Evolutionary conservation across 1,139 yeast species (phyloP).

Genomic region (Suhomyces chickasaworum): DNA sequence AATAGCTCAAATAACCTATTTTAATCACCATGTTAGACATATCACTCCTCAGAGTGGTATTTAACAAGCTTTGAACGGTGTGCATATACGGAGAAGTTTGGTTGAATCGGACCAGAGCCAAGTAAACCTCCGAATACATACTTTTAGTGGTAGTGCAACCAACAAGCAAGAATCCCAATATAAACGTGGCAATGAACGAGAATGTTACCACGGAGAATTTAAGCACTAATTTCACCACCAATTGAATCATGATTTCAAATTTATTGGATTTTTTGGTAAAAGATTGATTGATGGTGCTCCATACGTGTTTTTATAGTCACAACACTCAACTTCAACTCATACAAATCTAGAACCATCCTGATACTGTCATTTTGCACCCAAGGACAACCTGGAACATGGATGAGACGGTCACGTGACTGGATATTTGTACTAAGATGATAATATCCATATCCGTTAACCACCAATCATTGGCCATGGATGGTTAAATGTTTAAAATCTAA

Average conservation of each 20-base stretch:
- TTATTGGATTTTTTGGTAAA: too few relatives aligned
- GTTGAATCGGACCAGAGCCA: slow-evolving; percentile 51
- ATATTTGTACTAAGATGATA: too few relatives aligned
- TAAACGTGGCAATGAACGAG: slow-evolving; percentile 40
- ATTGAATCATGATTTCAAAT: slow-evolving; percentile 4
- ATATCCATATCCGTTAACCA: too few relatives aligned
- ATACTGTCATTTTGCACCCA: slow-evolving; percentile 10
- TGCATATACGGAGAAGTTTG: slow-evolving; percentile 39
- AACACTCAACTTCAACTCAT: background rate
- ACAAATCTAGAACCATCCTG: background rate
- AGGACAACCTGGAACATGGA: background rate
- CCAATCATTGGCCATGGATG: too few relatives aligned
- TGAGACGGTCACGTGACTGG: background rate
- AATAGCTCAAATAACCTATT: slow-evolving; percentile 56
- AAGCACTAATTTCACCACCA: slow-evolving; percentile 5
- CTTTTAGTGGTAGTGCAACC: slow-evolving; percentile 48
- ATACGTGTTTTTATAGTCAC: background rate
- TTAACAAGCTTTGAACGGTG: slow-evolving; percentile 34
- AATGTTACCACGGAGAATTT: slow-evolving; percentile 16
- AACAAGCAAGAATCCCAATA: slow-evolving; percentile 52
- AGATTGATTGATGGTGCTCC: too few relatives aligned
- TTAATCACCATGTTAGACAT: slow-evolving; percentile 38
- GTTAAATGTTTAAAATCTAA: background rate
- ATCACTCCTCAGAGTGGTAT: slow-evolving; percentile 21
- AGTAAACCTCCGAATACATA: slow-evolving; percentile 48